These are phyloP conservation scores for Lanzia echinophila DNA, from an alignment of 2,329 filamentous ascomycete genomes.

Conservation along the genomic window DNA sequence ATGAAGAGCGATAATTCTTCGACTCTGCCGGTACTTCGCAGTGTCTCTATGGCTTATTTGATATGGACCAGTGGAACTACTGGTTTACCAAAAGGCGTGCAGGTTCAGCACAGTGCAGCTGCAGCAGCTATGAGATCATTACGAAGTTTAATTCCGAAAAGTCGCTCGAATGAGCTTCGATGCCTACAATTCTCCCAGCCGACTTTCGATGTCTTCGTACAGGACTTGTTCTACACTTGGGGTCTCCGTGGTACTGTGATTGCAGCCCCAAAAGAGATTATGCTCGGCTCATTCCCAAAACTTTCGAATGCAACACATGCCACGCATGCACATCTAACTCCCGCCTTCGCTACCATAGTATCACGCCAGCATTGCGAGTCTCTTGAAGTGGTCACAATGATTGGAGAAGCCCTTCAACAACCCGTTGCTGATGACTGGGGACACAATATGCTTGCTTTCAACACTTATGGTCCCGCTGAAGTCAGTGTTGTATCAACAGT, in stretches of 20 bases:
- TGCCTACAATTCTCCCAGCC: constrained; percentile 2
- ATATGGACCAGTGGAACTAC: constrained; percentile 18
- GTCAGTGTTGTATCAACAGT: constrained; percentile 14
- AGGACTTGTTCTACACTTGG: constrained; percentile 3
- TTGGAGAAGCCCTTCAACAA: constrained; percentile 2
- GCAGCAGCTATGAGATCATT: neutral
- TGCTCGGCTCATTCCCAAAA: neutral
- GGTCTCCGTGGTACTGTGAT: constrained; percentile 1
- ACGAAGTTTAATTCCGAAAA: neutral
- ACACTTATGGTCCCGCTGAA: constrained; percentile 8
- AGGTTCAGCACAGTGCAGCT: constrained; percentile 12
- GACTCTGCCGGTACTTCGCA: neutral
- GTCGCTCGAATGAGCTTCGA: neutral
- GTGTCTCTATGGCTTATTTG: constrained; percentile 13
- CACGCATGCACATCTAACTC: constrained; percentile 2
- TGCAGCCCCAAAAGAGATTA: constrained; percentile 1
- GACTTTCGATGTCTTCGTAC: constrained; percentile 3
- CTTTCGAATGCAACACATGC: neutral
- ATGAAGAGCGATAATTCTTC: neutral
- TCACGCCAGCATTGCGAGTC: neutral
- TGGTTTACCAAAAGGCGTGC: constrained; percentile 18
- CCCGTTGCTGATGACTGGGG: constrained; percentile 21
- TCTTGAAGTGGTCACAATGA: neutral
- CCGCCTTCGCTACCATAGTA: constrained; percentile 2
- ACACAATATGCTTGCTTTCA: neutral